These are phyloP conservation scores for Fusarium siculi DNA, from an alignment of 2,329 filamentous ascomycete genomes.

Conservation along the genomic window DNA sequence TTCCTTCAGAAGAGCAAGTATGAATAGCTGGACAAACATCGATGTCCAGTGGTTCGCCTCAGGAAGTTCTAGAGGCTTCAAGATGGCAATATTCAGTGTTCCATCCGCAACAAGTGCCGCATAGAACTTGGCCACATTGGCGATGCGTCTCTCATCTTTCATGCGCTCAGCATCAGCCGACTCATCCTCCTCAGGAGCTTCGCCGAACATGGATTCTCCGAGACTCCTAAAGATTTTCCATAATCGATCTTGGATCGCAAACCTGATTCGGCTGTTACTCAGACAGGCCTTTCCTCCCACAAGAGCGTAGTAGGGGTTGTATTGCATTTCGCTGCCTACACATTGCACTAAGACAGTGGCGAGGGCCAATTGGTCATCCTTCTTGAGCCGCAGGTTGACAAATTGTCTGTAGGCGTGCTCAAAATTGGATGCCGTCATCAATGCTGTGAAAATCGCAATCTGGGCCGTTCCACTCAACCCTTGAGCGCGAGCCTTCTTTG, in stretches of 20 bases:
- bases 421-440: slow-evolving; percentile 86
- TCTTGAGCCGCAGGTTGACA: slow-evolving; percentile 85
- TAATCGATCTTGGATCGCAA: slow-evolving; percentile 87
- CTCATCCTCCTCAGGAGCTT: slow-evolving; percentile 67
- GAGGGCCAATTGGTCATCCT: slow-evolving; percentile 86
- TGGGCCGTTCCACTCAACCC: slow-evolving; percentile 89
- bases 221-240: slow-evolving; percentile 88
- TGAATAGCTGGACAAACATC: slow-evolving; percentile 81
- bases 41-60: slow-evolving; percentile 81
- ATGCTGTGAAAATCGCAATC: slow-evolving; percentile 90
- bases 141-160: slow-evolving; percentile 61
- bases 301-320: slow-evolving; percentile 94
- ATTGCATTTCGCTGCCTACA: slow-evolving; percentile 80
- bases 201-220: slow-evolving; percentile 81
- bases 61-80: slow-evolving; percentile 80
- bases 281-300: slow-evolving; percentile 80
- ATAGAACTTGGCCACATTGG: slow-evolving; percentile 66
- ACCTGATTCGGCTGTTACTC: slow-evolving; percentile 77
- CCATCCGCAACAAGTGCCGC: slow-evolving; percentile 61
- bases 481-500: slow-evolving; percentile 78
- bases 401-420: slow-evolving; percentile 85
- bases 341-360: slow-evolving; percentile 90
- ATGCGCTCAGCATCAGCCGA: slow-evolving; percentile 59
- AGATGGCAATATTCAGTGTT: slow-evolving; percentile 58
- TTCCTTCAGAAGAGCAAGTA: slow-evolving; percentile 79